Evolutionary conservation across 139 green algal genomes (phyloP).

Genomic region (Chlamydomonas sp.): DNA sequence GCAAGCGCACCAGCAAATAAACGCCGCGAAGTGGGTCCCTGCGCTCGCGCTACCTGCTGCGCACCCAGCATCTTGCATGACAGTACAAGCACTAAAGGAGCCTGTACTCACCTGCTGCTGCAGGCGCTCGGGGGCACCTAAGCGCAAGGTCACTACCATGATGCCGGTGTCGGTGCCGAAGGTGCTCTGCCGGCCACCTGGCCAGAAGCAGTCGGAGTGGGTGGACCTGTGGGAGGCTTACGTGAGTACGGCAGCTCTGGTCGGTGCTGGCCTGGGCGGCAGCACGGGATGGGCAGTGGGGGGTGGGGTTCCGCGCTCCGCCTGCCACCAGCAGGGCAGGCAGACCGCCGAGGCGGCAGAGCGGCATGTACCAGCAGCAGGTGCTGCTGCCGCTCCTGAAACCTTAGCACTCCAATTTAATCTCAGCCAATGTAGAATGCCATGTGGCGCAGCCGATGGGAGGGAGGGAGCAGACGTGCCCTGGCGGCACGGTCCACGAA

Average conservation of each 20-base stretch:
- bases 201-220: slow-evolving; percentile 69
- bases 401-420: too few species aligned
- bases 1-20: slow-evolving; percentile 47
- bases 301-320: too few species aligned
- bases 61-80: too few species aligned
- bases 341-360: too few species aligned
- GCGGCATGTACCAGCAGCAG: too few species aligned
- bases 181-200: slow-evolving; percentile 57
- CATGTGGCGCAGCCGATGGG: too few species aligned
- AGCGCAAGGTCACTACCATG: slow-evolving; percentile 57
- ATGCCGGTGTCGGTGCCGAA: slow-evolving; percentile 63
- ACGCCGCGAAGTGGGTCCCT: slow-evolving; percentile 29
- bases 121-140: slow-evolving; percentile 38
- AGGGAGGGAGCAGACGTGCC: too few species aligned
- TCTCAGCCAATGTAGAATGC: too few species aligned
- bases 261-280: background rate
- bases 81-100: too few species aligned
- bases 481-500: too few species aligned
- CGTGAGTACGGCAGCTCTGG: slow-evolving; percentile 44
- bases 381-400: too few species aligned
- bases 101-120: background rate
- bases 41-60: background rate
- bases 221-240: slow-evolving; percentile 76
- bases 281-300: background rate
- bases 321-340: too few species aligned